These are phyloP conservation scores for Fraxinus baroniana DNA, from an alignment of 305 asterid genomes.

Conservation along the genomic window DNA sequence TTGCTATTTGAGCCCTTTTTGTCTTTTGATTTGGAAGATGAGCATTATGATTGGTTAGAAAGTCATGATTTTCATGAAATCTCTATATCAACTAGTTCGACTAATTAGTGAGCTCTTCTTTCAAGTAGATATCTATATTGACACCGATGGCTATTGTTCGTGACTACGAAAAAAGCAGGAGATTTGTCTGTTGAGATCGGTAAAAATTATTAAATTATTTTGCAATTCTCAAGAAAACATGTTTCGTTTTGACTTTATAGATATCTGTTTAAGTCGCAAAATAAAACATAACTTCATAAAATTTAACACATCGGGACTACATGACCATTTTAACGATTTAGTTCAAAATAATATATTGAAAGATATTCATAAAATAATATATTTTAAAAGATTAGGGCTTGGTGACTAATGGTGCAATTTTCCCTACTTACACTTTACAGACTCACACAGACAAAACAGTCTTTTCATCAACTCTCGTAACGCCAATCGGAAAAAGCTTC, in stretches of 20 bases:
- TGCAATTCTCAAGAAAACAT: background rate
- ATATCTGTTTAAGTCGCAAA: background rate
- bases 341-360: background rate
- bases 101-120: background rate
- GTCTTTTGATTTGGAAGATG: background rate
- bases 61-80: background rate
- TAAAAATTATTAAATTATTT: too few relatives aligned
- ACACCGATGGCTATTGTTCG: background rate
- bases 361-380: background rate
- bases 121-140: background rate
- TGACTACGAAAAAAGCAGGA: background rate
- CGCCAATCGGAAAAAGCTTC: background rate
- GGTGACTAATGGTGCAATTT: background rate
- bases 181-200: background rate
- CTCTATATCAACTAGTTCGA: background rate
- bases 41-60: background rate
- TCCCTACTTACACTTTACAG: background rate
- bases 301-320: background rate
- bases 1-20: background rate
- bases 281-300: background rate
- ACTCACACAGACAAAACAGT: background rate
- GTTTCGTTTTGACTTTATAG: background rate
- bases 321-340: background rate
- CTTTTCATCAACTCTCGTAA: background rate
- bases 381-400: background rate